Conservation (phyloP, 2,329 filamentous ascomycete species). For the Pyrenochaeta sp. region DNA sequence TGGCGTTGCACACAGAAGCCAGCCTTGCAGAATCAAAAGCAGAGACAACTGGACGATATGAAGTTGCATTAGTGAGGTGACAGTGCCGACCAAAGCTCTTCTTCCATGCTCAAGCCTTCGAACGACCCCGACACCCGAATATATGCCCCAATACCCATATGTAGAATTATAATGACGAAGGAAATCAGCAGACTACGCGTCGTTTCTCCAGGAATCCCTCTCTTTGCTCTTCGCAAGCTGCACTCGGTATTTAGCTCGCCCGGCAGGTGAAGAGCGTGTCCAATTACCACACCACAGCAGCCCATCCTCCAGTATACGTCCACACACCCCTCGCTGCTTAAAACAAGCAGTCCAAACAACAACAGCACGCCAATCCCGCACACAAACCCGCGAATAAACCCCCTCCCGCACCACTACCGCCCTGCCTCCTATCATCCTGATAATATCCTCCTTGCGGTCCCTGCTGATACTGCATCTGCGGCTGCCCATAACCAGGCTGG, state of each 20-base stretch:
- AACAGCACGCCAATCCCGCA: constrained; percentile 60
- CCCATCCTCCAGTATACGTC: too few relatives aligned
- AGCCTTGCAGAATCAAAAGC: not conserved
- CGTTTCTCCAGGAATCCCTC: too few relatives aligned
- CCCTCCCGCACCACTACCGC: constrained; percentile 40
- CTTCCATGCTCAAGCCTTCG: not conserved
- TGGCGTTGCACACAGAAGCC: not conserved
- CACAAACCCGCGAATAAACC: constrained; percentile 56
- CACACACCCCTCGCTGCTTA: constrained; percentile 31
- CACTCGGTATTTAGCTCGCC: too few relatives aligned
- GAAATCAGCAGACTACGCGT: not conserved
- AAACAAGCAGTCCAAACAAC: constrained; percentile 62
- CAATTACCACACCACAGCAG: too few relatives aligned
- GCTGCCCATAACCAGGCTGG: constrained; percentile 42
- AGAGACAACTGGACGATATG: not conserved
- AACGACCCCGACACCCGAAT: too few relatives aligned
- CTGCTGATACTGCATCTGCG: constrained; percentile 48
- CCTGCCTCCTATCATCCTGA: constrained; percentile 41
- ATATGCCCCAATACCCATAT: not conserved
- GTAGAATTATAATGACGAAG: not conserved
- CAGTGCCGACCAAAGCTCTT: not conserved
- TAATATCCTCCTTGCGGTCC: constrained; percentile 51
- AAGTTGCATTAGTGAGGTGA: not conserved
- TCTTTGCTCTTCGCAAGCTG: too few relatives aligned
- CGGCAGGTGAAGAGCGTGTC: too few relatives aligned